A percentile compares a stretch with the other conserved stretches of the same genome.
phyloP scores from a whole-genome alignment of 768 basidiomycete genomes.

The Ramaria rubella region DNA sequence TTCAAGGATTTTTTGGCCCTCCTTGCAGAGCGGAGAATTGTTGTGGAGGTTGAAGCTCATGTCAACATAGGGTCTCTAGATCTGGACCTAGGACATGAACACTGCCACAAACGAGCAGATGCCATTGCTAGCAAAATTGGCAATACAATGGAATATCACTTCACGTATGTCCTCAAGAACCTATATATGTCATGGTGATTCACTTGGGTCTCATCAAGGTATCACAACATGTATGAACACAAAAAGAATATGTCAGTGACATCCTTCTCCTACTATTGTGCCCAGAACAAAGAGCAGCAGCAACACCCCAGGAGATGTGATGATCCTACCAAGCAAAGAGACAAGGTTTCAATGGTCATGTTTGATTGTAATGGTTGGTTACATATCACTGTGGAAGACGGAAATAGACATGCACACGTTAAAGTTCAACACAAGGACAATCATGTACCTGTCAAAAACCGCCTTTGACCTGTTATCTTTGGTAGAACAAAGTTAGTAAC shows the following conservation, averaged over 20 bases:
- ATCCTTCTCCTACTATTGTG: slow-evolving; percentile 2
- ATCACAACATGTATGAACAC: background rate
- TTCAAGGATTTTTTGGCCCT: background rate
- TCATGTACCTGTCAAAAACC: too few species aligned
- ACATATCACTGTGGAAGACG: background rate
- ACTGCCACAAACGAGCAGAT: background rate
- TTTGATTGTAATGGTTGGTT: slow-evolving; percentile 10
- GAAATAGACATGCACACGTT: background rate
- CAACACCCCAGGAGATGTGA: background rate
- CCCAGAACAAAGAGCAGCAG: slow-evolving; percentile 4
- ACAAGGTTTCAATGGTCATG: slow-evolving; percentile 7
- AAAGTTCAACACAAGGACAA: slow-evolving; percentile 1
- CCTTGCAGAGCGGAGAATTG: background rate
- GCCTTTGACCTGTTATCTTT: too few species aligned
- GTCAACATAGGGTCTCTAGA: background rate
- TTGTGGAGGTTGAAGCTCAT: background rate
- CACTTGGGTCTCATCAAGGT: background rate
- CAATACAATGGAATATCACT: background rate
- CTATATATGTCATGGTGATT: background rate
- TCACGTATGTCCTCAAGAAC: background rate
- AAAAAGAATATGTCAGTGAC: too few species aligned
- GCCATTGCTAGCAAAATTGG: background rate
- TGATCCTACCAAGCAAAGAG: slow-evolving; percentile 10
- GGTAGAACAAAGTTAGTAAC: too few species aligned
- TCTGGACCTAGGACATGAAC: background rate